Conservation (phyloP, 345 rosid species). For the Pseudoturritis turrita region DNA sequence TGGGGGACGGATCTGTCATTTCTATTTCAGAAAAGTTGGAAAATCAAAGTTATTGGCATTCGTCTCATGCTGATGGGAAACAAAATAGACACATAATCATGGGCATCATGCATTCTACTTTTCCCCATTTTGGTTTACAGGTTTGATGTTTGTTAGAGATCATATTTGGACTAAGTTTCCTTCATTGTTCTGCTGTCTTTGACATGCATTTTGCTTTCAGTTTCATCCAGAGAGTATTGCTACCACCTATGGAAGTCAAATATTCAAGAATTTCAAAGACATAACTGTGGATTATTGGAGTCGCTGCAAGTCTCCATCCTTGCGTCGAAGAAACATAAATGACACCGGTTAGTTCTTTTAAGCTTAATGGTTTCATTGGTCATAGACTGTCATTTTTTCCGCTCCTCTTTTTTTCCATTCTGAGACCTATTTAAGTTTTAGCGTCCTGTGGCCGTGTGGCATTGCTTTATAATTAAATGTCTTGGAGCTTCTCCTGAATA, state of each 20-base stretch:
- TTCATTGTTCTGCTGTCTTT: slow-evolving; percentile 18
- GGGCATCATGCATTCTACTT: slow-evolving; percentile 82
- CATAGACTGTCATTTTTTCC: background rate
- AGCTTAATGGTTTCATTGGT: background rate
- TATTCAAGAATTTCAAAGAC: slow-evolving; percentile 74
- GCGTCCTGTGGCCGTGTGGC: background rate
- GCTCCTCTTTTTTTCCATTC: background rate
- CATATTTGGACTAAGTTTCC: background rate
- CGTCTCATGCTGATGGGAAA: slow-evolving; percentile 22
- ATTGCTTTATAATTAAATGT: background rate
- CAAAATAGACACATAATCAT: slow-evolving; percentile 52
- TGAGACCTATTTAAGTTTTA: background rate
- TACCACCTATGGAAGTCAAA: slow-evolving; percentile 65
- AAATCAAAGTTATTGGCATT: slow-evolving; percentile 33
- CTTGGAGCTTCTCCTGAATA: slow-evolving; percentile 43
- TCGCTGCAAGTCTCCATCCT: slow-evolving; percentile 34
- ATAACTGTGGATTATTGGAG: slow-evolving; percentile 76
- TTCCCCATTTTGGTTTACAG: slow-evolving; percentile 97
- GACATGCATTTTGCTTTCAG: slow-evolving; percentile 40
- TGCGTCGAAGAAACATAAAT: slow-evolving; percentile 32
- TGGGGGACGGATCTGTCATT: slow-evolving; percentile 18
- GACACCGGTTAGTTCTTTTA: slow-evolving; percentile 50
- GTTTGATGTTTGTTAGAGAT: slow-evolving; percentile 34
- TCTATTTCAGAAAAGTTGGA: slow-evolving; percentile 25
- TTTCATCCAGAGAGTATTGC: slow-evolving; percentile 99